Evolutionary conservation across 441 rosid genomes (phyloP).

Genomic region (Oxalis stricta): DNA sequence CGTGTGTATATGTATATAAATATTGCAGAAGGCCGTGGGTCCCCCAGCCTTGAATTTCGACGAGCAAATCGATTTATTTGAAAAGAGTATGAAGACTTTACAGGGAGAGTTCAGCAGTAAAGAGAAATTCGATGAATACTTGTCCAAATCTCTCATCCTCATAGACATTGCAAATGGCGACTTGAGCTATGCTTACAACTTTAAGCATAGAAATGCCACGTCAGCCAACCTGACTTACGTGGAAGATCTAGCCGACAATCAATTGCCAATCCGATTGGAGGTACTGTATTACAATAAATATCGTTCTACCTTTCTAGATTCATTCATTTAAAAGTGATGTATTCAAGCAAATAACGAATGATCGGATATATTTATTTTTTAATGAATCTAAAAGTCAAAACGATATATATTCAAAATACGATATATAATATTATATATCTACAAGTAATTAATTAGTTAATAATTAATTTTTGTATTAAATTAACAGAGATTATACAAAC

Average conservation of each 20-base stretch:
- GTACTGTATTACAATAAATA: too few relatives aligned
- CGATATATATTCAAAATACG: too few relatives aligned
- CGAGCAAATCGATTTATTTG: slow-evolving; percentile 2
- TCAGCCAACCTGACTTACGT: background rate
- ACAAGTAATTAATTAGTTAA: background rate
- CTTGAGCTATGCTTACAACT: background rate
- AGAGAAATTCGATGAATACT: background rate
- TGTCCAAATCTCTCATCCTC: slow-evolving; percentile 8
- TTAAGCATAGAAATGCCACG: too few relatives aligned
- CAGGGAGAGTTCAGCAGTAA: background rate
- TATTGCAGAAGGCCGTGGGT: background rate
- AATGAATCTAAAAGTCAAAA: too few relatives aligned
- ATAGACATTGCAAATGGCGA: background rate
- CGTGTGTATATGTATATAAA: background rate
- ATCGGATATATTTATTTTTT: too few relatives aligned
- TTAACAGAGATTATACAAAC: slow-evolving; percentile 5
- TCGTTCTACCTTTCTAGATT: background rate
- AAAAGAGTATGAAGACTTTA: background rate
- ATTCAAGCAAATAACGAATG: too few relatives aligned
- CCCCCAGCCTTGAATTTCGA: background rate
- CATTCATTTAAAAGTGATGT: too few relatives aligned
- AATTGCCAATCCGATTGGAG: background rate
- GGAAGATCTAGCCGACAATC: background rate
- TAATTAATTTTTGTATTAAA: background rate
- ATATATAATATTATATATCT: too few relatives aligned